These are phyloP conservation scores for Myriangium duriaei DNA, from an alignment of 2,329 filamentous ascomycete genomes.

Conservation along the genomic window DNA sequence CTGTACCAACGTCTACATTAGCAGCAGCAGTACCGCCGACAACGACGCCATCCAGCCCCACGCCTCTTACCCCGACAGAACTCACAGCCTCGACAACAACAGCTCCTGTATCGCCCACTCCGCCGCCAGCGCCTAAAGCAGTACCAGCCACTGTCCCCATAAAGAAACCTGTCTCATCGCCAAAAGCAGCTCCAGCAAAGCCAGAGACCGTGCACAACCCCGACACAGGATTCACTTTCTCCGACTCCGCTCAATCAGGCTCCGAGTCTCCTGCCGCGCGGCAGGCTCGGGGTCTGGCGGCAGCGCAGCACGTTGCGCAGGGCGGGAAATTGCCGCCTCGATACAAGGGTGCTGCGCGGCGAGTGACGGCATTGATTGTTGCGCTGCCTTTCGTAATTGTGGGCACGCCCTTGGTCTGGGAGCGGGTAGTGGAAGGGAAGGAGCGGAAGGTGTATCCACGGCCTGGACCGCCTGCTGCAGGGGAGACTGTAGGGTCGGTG, in stretches of 20 bases:
- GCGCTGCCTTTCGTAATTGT: conserved; percentile 9
- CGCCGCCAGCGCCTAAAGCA: background rate
- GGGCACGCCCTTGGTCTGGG: conserved; percentile 6
- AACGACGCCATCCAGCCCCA: background rate
- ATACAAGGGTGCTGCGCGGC: conserved; percentile 7
- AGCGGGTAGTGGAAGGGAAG: conserved; percentile 7
- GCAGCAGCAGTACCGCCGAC: background rate
- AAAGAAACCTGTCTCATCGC: background rate
- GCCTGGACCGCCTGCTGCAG: too few relatives aligned
- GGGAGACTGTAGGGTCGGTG: too few relatives aligned
- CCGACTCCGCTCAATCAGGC: background rate
- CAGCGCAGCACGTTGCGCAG: conserved; percentile 4
- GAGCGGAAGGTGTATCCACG: conserved; percentile 22
- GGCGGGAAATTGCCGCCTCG: conserved; percentile 7
- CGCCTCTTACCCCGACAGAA: background rate
- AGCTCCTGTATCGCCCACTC: background rate
- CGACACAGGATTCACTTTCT: conserved; percentile 7
- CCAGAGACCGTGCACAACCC: background rate
- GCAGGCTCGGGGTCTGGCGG: conserved; percentile 6
- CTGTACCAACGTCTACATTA: background rate
- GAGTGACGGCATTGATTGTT: conserved; percentile 7
- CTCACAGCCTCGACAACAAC: background rate
- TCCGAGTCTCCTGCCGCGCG: conserved; percentile 6
- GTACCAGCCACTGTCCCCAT: background rate
- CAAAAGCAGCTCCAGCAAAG: background rate